Evolutionary conservation across 768 basidiomycete genomes (phyloP), one percentile per base, ranked within the genome.

Genomic region (Exidia glandulosa): DNA sequence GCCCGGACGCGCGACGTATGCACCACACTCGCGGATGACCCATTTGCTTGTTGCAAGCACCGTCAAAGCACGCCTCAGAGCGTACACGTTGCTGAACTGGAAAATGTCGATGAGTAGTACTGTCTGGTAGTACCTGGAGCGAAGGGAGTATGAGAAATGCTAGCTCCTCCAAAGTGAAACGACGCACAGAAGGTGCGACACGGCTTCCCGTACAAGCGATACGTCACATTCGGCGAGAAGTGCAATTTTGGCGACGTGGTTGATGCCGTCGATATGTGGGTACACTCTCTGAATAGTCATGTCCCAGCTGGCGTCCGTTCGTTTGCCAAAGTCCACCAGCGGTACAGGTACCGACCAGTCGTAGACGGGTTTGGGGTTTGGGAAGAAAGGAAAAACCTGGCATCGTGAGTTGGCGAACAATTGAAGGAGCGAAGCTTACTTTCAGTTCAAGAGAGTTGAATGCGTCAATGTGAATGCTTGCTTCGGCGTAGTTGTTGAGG

Each of bases 71-170:
- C 88, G 90, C 57, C 88, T 83, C 30, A 94, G 77, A 0, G 92
- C 93, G 69, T 99, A 99, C 86, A 95, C 92, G 71, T 98, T 98
- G 16, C 93, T 93, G 71, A 88, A 95, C 70, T 96, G 94, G 70
- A 99, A 99, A 48, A 98, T 91, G 74, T 99, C 96, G 59, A 94
- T 84, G 63, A 86, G 88, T 88, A 98, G 93, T 64, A 96, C 85
- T 45, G 94, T 93, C 74, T 96, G 92, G 69, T 98, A 97, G 68
- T 93, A 96, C 48, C 92, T 94, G 63, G n/a, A 29, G 2, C 50
- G 19, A 60, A 2, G 9, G 31, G 12, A 14, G 37, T n/a, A 31
- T 23, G 58, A 60, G 13, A 50, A 31, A 23, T 48, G 32, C 52
- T 50, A 16, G 34, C 34, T 16, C 16, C 7, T 16, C 7, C 7